A percentile compares a stretch with the other conserved stretches of the same genome.
These are phyloP conservation scores for Eucalyptus urophylla DNA, from an alignment of 345 rosid genomes.

Conservation along the genomic window DNA sequence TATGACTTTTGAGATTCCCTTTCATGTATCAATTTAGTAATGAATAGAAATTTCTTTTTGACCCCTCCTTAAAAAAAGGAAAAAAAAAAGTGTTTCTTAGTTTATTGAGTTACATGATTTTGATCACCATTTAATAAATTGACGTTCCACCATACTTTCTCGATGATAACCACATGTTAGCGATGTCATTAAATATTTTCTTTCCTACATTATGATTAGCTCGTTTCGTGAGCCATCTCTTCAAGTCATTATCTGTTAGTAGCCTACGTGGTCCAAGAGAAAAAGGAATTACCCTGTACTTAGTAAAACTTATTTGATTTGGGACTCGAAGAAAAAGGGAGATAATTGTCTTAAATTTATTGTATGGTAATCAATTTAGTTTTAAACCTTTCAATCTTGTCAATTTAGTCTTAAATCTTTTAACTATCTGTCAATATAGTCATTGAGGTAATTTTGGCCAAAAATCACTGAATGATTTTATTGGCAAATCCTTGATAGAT, in stretches of 20 bases:
- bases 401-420: accelerated
- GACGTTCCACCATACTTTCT: not conserved
- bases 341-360: no score
- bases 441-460: no score
- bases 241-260: not conserved
- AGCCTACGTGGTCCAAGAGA: not conserved
- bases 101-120: not conserved
- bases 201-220: not conserved
- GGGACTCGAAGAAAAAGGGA: not conserved
- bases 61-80: no score
- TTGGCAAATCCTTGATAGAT: no score
- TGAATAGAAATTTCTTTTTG: no score
- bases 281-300: not conserved
- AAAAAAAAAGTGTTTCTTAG: not conserved
- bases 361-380: no score
- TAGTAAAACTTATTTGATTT: not conserved
- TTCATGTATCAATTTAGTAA: no score
- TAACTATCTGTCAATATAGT: no score
- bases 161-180: not conserved
- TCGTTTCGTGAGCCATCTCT: not conserved
- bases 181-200: not conserved
- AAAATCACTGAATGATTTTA: no score
- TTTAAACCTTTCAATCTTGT: no score
- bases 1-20: no score
- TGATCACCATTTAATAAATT: not conserved